Percentiles rank a stretch among this genome's conserved stretches.
Evolutionary conservation across 208 protist genomes (phyloP).

Genomic region (Crithidia brevicula): DNA sequence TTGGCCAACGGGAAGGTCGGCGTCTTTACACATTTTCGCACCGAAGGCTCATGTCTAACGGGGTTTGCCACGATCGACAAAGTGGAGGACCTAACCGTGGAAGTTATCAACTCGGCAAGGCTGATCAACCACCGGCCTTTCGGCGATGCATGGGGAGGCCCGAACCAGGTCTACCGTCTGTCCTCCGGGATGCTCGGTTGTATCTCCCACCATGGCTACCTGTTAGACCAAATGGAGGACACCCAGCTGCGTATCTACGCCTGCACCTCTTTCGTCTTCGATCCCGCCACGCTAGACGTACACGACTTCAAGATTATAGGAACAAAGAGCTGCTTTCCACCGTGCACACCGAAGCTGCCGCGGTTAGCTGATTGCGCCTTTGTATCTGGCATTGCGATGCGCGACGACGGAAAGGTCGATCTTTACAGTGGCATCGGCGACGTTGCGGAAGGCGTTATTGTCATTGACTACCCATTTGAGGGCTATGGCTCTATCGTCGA

Average conservation of each 20-base stretch:
- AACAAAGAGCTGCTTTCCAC: slow-evolving; percentile 46
- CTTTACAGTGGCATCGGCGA: slow-evolving; percentile 55
- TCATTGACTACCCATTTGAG: slow-evolving; percentile 72
- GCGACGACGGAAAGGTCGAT: slow-evolving; percentile 45
- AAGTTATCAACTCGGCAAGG: slow-evolving; percentile 56
- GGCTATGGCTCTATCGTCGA: slow-evolving; percentile 50
- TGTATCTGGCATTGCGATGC: slow-evolving; percentile 54
- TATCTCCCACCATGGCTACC: slow-evolving; percentile 56
- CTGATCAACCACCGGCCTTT: slow-evolving; percentile 60
- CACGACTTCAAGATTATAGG: slow-evolving; percentile 60
- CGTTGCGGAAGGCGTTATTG: slow-evolving; percentile 33
- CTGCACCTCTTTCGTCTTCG: slow-evolving; percentile 58
- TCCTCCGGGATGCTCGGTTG: slow-evolving; percentile 51
- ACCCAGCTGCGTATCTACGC: slow-evolving; percentile 51
- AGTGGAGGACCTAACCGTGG: slow-evolving; percentile 49
- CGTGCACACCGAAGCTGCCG: slow-evolving; percentile 35
- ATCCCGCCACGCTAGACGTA: slow-evolving; percentile 43
- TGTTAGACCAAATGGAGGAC: slow-evolving; percentile 37
- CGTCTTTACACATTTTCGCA: slow-evolving; percentile 64
- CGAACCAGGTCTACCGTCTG: slow-evolving; percentile 52
- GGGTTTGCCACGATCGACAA: slow-evolving; percentile 64
- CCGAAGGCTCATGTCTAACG: slow-evolving; percentile 48
- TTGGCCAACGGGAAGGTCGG: slow-evolving; percentile 52
- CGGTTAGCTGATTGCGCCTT: slow-evolving; percentile 45
- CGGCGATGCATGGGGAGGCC: slow-evolving; percentile 54